phyloP scores from a whole-genome alignment of 352 stramenopile species.

The Phytopythium litorale region DNA sequence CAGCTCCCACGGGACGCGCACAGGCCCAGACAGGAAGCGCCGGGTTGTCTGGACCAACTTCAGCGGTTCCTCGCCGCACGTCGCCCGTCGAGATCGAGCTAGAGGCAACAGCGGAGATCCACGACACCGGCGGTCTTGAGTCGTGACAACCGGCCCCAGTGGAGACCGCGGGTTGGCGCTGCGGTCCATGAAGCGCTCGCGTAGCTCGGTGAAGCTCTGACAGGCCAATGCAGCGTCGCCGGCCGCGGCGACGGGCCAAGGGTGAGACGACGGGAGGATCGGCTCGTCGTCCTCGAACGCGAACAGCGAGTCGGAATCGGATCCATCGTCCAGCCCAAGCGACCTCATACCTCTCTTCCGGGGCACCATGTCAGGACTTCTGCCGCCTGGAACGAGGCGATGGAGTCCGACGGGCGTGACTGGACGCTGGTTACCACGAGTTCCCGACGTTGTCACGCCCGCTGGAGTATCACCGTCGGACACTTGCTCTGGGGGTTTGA shows the following conservation, averaged over 20 bases:
- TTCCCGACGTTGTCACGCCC: background rate
- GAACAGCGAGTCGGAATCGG: conserved; percentile 43
- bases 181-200: conserved; percentile 21
- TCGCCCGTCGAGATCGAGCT: background rate
- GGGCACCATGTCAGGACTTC: background rate
- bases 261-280: conserved; percentile 42
- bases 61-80: background rate
- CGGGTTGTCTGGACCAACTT: background rate
- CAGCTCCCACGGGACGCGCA: conserved; percentile 68
- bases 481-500: conserved; percentile 37
- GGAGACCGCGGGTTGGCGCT: conserved; percentile 10
- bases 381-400: background rate
- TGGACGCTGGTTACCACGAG: conserved; percentile 2
- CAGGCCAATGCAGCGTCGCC: conserved; percentile 3
- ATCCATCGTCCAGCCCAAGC: conserved; percentile 26
- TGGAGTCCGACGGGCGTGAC: background rate
- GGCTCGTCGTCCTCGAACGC: conserved; percentile 58
- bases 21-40: conserved; percentile 35
- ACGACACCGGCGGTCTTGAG: conserved; percentile 17
- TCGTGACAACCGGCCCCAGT: conserved; percentile 19
- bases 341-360: background rate
- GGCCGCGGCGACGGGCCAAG: conserved; percentile 22
- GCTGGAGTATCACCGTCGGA: background rate
- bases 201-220: conserved; percentile 23
- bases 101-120: background rate